phyloP scores from a whole-genome alignment of 768 basidiomycete genomes.

The Calocybe cyanea region DNA sequence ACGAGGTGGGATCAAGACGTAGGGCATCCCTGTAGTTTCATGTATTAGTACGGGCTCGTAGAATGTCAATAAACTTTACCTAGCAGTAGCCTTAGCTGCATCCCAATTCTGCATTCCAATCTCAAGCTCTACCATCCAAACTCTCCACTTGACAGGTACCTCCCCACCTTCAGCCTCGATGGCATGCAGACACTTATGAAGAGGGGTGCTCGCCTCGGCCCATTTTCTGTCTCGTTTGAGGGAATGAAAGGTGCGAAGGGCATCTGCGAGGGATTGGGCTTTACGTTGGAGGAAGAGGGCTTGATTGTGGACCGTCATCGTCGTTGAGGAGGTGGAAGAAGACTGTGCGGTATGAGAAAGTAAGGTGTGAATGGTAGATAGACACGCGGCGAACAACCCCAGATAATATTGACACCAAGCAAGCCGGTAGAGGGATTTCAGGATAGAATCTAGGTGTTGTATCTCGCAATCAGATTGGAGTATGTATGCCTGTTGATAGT shows the following conservation, averaged over 20 bases:
- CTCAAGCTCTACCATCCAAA: conserved; percentile 78
- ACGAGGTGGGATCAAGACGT: conserved; percentile 66
- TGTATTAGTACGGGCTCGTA: conserved; percentile 1
- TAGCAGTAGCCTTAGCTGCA: conserved; percentile 67
- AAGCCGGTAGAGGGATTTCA: conserved; percentile 79
- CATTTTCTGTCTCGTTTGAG: conserved; percentile 64
- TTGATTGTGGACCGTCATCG: too few relatives aligned
- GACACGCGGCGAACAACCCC: conserved; percentile 63
- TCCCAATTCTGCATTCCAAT: conserved; percentile 70
- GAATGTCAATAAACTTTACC: conserved; percentile 48
- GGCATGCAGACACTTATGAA: conserved; percentile 72
- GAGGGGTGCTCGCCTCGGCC: conserved; percentile 72
- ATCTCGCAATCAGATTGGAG: conserved; percentile 62
- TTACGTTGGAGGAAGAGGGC: conserved; percentile 61
- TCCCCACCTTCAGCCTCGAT: conserved; percentile 78
- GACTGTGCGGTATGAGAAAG: too few relatives aligned
- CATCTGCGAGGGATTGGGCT: conserved; percentile 57
- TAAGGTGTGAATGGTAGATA: conserved; percentile 58
- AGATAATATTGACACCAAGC: conserved; percentile 82
- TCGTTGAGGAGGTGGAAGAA: too few relatives aligned
- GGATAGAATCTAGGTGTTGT: too few relatives aligned
- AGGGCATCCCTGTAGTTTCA: conserved; percentile 59
- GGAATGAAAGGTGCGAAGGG: conserved; percentile 59
- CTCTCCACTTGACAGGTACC: conserved; percentile 74
- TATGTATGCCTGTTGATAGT: conserved; percentile 71